Conservation (phyloP, 306 rosid species). For the Prosopis cineraria region DNA sequence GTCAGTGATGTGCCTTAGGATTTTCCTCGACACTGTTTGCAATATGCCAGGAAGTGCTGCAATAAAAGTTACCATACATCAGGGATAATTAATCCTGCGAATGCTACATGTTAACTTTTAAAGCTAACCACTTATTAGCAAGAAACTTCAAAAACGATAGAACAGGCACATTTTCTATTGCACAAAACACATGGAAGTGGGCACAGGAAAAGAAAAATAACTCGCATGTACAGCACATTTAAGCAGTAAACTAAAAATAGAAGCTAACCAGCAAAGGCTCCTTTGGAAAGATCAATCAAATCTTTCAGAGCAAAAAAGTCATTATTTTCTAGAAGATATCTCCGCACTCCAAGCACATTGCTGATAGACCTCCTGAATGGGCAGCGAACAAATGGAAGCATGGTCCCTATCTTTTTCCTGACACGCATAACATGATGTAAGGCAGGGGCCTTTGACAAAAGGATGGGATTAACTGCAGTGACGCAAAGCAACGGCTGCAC, state of each 20-base stretch:
- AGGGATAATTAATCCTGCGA: slow-evolving; percentile 31
- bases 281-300: slow-evolving; percentile 97
- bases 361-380: slow-evolving; percentile 78
- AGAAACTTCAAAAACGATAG: neutral
- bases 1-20: slow-evolving; percentile 79
- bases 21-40: slow-evolving; percentile 74
- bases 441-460: slow-evolving; percentile 91
- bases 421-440: slow-evolving; percentile 74
- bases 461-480: slow-evolving; percentile 93
- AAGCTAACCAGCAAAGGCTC: slow-evolving; percentile 92
- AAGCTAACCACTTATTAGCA: neutral
- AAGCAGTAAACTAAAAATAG: slow-evolving; percentile 27
- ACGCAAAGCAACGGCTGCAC: slow-evolving; percentile 99
- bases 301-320: slow-evolving; percentile 95
- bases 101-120: slow-evolving; percentile 26
- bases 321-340: slow-evolving; percentile 85
- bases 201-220: neutral
- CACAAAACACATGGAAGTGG: neutral
- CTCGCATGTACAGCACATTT: slow-evolving; percentile 6
- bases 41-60: slow-evolving; percentile 86
- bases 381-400: slow-evolving; percentile 85
- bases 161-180: slow-evolving; percentile 6
- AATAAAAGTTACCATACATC: slow-evolving; percentile 37
- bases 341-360: slow-evolving; percentile 78
- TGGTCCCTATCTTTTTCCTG: slow-evolving; percentile 73